phyloP scores from a whole-genome alignment of 768 basidiomycete species.

The Trametes gibbosa region DNA sequence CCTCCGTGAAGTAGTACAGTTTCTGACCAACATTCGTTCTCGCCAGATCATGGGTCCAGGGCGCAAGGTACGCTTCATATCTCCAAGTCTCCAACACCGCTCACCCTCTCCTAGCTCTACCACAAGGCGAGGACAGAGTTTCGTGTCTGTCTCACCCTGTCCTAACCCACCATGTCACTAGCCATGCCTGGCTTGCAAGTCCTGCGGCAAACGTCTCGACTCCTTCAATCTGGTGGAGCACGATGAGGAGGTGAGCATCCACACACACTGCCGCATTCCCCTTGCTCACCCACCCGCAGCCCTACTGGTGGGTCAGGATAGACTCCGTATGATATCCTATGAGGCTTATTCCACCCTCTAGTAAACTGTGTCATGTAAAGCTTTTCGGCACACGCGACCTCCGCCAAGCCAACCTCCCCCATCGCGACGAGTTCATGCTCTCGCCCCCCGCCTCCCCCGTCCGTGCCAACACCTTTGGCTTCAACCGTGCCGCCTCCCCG shows the following conservation, averaged over 20 bases:
- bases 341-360: slow-evolving; percentile 30
- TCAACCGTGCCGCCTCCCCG: slow-evolving; percentile 15
- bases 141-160: neutral
- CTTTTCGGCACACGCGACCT: slow-evolving; percentile 76
- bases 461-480: slow-evolving; percentile 29
- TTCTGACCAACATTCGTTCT: slow-evolving; percentile 8
- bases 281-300: slow-evolving; percentile 27
- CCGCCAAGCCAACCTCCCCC: slow-evolving; percentile 66
- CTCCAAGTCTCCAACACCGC: neutral
- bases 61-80: slow-evolving; percentile 60
- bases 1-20: neutral
- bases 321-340: neutral
- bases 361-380: slow-evolving; percentile 81
- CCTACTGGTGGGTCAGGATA: slow-evolving; percentile 46
- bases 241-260: slow-evolving; percentile 64
- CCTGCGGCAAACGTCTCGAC: slow-evolving; percentile 77
- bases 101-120: slow-evolving; percentile 53
- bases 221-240: slow-evolving; percentile 78
- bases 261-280: neutral
- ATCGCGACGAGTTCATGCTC: slow-evolving; percentile 36
- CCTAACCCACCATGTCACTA: slow-evolving; percentile 32
- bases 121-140: slow-evolving; percentile 55
- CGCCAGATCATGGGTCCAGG: slow-evolving; percentile 80
- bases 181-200: slow-evolving; percentile 78
- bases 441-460: slow-evolving; percentile 33